Evolutionary conservation across 225 moss, liverwort and hornwort species (phyloP).

Genomic region (Bryoerythrophyllum caledonicum): DNA sequence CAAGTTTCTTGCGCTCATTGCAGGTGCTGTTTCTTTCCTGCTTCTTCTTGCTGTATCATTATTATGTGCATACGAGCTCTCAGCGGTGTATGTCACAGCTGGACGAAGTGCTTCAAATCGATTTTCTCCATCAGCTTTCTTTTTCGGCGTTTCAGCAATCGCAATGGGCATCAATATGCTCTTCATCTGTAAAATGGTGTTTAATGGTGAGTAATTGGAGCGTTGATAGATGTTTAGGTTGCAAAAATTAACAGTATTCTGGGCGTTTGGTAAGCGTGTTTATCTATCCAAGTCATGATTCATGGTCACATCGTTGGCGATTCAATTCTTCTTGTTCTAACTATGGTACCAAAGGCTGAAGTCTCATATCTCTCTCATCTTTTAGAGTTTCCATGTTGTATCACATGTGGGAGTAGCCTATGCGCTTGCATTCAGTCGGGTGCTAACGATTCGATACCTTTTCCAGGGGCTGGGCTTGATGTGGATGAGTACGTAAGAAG

Average conservation of each 20-base stretch:
- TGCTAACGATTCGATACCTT: constrained; percentile 16
- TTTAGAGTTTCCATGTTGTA: constrained; percentile 13
- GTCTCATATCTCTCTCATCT: constrained; percentile 9
- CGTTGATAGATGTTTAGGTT: neutral
- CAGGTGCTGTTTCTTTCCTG: constrained; percentile 96
- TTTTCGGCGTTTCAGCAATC: constrained; percentile 98
- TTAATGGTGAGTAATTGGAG: constrained; percentile 76
- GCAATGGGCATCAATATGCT: constrained; percentile 99
- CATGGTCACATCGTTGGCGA: neutral
- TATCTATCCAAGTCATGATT: neutral
- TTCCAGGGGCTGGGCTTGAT: constrained; percentile 91
- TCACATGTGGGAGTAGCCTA: neutral
- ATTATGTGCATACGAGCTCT: constrained; percentile 95
- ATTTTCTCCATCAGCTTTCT: constrained; percentile 95
- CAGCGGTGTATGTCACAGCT: constrained; percentile 97
- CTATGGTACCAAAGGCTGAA: constrained; percentile 1
- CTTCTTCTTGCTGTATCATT: constrained; percentile 91
- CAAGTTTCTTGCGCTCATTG: constrained; percentile 18
- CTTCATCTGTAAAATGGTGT: constrained; percentile 99
- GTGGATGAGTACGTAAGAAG: constrained; percentile 99
- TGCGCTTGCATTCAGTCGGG: constrained; percentile 6
- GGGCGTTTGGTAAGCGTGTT: neutral
- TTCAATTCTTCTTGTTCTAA: constrained; percentile 1
- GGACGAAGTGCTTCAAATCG: constrained; percentile 88
- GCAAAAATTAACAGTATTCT: constrained; percentile 7